These are phyloP conservation scores for Alternaria postmessia DNA, from an alignment of 2,329 filamentous ascomycete species.

Conservation along the genomic window DNA sequence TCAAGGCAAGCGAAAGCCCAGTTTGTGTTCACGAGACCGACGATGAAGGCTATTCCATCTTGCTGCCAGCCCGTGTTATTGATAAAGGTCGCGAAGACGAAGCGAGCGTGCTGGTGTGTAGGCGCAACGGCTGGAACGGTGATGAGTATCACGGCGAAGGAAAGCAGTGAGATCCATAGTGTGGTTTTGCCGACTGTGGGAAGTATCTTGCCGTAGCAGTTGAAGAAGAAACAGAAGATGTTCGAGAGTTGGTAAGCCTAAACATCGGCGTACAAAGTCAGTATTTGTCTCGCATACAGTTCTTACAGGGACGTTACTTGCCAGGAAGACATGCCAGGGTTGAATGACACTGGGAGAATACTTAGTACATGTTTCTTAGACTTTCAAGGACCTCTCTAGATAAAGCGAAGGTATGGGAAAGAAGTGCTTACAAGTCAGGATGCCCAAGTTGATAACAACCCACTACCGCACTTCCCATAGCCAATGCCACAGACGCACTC, in stretches of 20 bases:
- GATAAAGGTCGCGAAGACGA: slow-evolving; percentile 62
- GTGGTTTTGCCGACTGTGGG: slow-evolving; percentile 54
- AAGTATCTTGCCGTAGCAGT: slow-evolving; percentile 52
- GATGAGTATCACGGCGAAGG: slow-evolving; percentile 59
- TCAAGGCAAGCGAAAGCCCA: slow-evolving; percentile 62
- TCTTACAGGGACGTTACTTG: slow-evolving; percentile 8
- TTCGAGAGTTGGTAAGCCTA: slow-evolving; percentile 56
- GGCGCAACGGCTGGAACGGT: slow-evolving; percentile 57
- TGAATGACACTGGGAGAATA: slow-evolving; percentile 36
- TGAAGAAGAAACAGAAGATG: slow-evolving; percentile 59
- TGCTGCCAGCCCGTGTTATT: slow-evolving; percentile 60
- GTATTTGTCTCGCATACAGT: too few relatives aligned
- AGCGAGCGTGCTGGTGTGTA: slow-evolving; percentile 55
- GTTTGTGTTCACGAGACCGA: slow-evolving; percentile 61
- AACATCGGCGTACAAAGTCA: too few relatives aligned
- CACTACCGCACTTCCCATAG: slow-evolving; percentile 57
- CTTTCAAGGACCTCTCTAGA: background rate
- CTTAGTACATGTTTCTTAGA: background rate
- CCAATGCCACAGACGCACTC: slow-evolving; percentile 61
- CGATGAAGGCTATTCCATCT: slow-evolving; percentile 60
- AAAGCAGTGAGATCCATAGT: slow-evolving; percentile 58
- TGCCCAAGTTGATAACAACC: slow-evolving; percentile 63
- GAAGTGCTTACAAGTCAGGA: slow-evolving; percentile 59
- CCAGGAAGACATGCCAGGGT: slow-evolving; percentile 52
- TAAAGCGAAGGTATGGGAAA: background rate